Evolutionary conservation across 2,329 filamentous ascomycete genomes (phyloP), one percentile per base, ranked within the genome.

Genomic region (Aspergillus intermedius): DNA sequence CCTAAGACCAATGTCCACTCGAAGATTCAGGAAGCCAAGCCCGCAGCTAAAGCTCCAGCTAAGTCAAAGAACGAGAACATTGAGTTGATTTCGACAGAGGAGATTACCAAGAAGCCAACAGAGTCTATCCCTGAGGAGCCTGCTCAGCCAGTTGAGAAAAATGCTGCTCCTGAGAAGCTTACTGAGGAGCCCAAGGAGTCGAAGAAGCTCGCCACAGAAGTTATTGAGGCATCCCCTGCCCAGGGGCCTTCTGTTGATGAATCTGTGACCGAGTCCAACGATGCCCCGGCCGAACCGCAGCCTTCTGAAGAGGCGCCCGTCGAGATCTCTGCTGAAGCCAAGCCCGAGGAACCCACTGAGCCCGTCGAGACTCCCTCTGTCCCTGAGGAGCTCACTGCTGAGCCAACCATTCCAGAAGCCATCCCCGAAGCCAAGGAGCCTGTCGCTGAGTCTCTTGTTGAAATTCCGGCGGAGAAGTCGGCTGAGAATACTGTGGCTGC

Each of bases 401-500:
- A 30, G 25, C 25, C 10, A 30, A 30, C 25, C 10, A 10, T 30
- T 6, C n/a, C 15, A 4, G 37, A 40, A 3, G 15, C 17, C 37
- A 9, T 15, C 8, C 4, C 3, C 10, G 9, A 30, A 30, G 25
- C 25, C 25, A 32, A 41, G 23, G 51, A 60, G 13, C 17, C 48
- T 5, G 32, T 34, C 8, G 13, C 42, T 3, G 53, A 52, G 23
- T 30, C 45, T n/a, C 5, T 42, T 9, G n/a, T 32, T 42, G 44
- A 51, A 39, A 34, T 46, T 17, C 21, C 46, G 9, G 19, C 19
- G n/a, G 48, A 52, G 49, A 56, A 25, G 41, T 83, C 80, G 13
- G 76, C 79, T 6, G n/a, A 85, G 64, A 53, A 81, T 79, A 32
- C 43, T 21, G 42, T 50, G 41, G 46, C 43, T 23, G 47, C 49